Conservation (phyloP, 1,284 basidiomycete species). For the Ganoderma sinense region DNA sequence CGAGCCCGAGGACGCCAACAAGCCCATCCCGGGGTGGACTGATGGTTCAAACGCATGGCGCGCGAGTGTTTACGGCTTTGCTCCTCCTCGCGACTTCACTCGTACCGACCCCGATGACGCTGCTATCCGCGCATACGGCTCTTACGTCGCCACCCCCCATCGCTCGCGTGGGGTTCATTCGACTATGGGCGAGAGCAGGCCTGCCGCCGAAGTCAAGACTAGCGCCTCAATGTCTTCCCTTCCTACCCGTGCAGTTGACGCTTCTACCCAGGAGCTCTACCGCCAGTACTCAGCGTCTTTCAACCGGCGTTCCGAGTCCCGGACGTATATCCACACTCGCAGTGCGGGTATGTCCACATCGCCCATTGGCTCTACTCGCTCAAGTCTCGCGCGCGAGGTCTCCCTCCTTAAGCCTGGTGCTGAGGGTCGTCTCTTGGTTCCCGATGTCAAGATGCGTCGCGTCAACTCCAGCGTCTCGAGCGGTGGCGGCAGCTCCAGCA, state of each 20-base stretch:
- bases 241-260: conserved; percentile 26
- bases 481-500: conserved; percentile 32
- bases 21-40: conserved; percentile 70
- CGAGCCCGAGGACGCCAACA: conserved; percentile 37
- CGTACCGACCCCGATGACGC: conserved; percentile 35
- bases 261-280: conserved; percentile 50
- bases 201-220: conserved; percentile 36
- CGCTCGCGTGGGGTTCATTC: conserved; percentile 57
- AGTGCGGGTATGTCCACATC: conserved; percentile 39
- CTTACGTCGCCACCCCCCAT: conserved; percentile 57
- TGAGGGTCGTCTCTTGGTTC: conserved; percentile 72
- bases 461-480: conserved; percentile 37
- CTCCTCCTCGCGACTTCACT: conserved; percentile 42
- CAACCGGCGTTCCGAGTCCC: conserved; percentile 57
- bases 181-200: conserved; percentile 45
- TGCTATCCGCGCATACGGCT: conserved; percentile 46
- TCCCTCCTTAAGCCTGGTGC: conserved; percentile 61
- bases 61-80: conserved; percentile 58
- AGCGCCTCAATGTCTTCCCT: conserved; percentile 26
- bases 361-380: conserved; percentile 40
- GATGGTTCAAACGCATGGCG: conserved; percentile 74
- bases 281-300: conserved; percentile 62
- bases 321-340: conserved; percentile 45
- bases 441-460: conserved; percentile 62
- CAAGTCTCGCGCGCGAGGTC: conserved; percentile 48